Evolutionary conservation across 306 rosid genomes (phyloP).

Genomic region (Sphenostylis stenocarpa): DNA sequence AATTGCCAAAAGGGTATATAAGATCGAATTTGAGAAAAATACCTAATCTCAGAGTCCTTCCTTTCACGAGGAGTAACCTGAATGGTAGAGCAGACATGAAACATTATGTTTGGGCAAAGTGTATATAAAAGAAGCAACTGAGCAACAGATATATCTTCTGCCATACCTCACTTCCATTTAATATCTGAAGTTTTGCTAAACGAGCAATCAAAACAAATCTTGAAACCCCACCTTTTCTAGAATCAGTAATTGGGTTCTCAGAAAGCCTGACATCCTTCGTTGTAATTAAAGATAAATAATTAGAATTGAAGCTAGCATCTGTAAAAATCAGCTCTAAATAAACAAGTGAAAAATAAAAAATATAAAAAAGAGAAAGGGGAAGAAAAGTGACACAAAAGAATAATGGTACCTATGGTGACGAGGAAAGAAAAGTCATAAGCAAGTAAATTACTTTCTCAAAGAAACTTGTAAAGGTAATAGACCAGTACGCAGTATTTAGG

Average conservation of each 20-base stretch:
- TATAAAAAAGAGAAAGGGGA: background rate
- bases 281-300: conserved; percentile 31
- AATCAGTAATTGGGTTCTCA: conserved; percentile 81
- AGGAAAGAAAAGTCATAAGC: conserved; percentile 12
- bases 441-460: conserved; percentile 17
- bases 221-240: conserved; percentile 69
- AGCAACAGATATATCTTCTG: conserved; percentile 19
- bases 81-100: conserved; percentile 30
- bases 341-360: background rate
- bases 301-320: conserved; percentile 31
- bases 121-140: conserved; percentile 19
- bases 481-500: background rate
- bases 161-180: conserved; percentile 92
- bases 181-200: conserved; percentile 64
- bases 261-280: conserved; percentile 85
- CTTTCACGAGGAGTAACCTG: conserved; percentile 85
- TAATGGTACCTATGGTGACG: background rate
- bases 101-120: conserved; percentile 7
- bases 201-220: conserved; percentile 83
- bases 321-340: conserved; percentile 8
- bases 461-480: conserved; percentile 16
- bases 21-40: conserved; percentile 21
- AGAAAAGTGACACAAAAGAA: conserved; percentile 2
- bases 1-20: background rate
- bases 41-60: conserved; percentile 97